A percentile compares a stretch with the other conserved stretches of the same genome.
phyloP scores from a whole-genome alignment of 1,139 yeast species.

The Arxiozyma slooffiae region DNA sequence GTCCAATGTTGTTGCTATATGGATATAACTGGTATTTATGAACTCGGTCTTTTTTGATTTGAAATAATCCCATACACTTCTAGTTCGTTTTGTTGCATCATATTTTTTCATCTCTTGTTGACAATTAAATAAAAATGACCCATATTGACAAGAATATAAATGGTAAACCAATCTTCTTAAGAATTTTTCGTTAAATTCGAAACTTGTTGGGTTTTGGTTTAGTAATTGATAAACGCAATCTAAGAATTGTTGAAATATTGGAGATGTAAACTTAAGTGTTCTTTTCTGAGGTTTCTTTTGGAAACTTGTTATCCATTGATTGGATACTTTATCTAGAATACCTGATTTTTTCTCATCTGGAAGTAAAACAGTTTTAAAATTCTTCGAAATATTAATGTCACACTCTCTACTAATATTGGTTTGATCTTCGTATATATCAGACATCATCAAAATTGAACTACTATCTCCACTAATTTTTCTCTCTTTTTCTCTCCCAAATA shows the following conservation, averaged over 20 bases:
- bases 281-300: slow-evolving; percentile 26
- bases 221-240: slow-evolving; percentile 79
- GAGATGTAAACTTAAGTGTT: slow-evolving; percentile 56
- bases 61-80: slow-evolving; percentile 92
- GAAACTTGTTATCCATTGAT: slow-evolving; percentile 8
- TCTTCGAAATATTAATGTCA: neutral
- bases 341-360: neutral
- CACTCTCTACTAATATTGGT: neutral
- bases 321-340: neutral
- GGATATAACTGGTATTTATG: slow-evolving; percentile 39
- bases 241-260: slow-evolving; percentile 85
- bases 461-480: slow-evolving; percentile 30
- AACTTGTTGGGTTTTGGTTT: slow-evolving; percentile 58
- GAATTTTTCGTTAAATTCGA: slow-evolving; percentile 85
- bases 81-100: slow-evolving; percentile 41
- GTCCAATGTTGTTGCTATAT: neutral
- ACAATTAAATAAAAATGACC: slow-evolving; percentile 70
- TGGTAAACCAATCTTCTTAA: slow-evolving; percentile 77
- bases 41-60: slow-evolving; percentile 67
- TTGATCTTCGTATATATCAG: neutral
- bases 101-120: slow-evolving; percentile 51
- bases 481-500: slow-evolving; percentile 4
- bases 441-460: neutral
- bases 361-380: neutral
- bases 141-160: slow-evolving; percentile 88